A percentile compares a stretch with the other conserved stretches of the same genome.
phyloP scores from a whole-genome alignment of 352 stramenopile genomes.

The Globisporangium alternatum region DNA sequence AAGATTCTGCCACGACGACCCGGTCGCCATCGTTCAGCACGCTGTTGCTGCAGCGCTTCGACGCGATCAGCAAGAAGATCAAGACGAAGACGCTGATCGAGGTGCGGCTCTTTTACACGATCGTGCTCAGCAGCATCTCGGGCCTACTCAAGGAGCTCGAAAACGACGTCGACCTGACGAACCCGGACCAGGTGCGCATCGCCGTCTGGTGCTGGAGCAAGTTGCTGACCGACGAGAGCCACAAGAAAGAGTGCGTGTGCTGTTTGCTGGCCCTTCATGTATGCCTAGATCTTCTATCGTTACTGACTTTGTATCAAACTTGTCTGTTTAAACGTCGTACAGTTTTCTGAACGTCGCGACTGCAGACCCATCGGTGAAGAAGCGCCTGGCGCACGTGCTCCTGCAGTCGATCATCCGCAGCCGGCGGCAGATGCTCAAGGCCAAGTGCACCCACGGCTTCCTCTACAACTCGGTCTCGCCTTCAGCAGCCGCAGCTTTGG shows the following conservation, averaged over 20 bases:
- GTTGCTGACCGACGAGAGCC: slow-evolving; percentile 37
- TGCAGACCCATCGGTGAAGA: slow-evolving; percentile 24
- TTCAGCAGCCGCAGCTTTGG: neutral
- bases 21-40: slow-evolving; percentile 27
- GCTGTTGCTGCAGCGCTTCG: slow-evolving; percentile 53
- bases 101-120: slow-evolving; percentile 56
- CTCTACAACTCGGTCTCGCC: slow-evolving; percentile 11
- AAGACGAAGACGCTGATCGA: slow-evolving; percentile 61
- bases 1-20: slow-evolving; percentile 4
- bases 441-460: slow-evolving; percentile 25
- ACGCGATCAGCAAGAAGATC: slow-evolving; percentile 59
- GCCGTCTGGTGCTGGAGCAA: slow-evolving; percentile 75
- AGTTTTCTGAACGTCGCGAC: slow-evolving; percentile 41
- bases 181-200: slow-evolving; percentile 70
- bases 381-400: slow-evolving; percentile 39
- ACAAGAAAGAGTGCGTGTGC: slow-evolving; percentile 34
- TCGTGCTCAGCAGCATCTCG: slow-evolving; percentile 44
- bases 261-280: slow-evolving; percentile 3
- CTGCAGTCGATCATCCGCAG: slow-evolving; percentile 71
- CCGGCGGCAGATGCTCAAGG: slow-evolving; percentile 73
- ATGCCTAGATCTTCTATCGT: too few relatives aligned
- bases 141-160: slow-evolving; percentile 37
- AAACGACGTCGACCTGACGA: slow-evolving; percentile 63
- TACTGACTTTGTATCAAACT: neutral
- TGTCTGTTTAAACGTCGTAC: slow-evolving; percentile 1